Percentiles rank a stretch among this genome's conserved stretches.
phyloP scores from a whole-genome alignment of 2,329 filamentous ascomycete genomes.

The Biscogniauxia sp. region DNA sequence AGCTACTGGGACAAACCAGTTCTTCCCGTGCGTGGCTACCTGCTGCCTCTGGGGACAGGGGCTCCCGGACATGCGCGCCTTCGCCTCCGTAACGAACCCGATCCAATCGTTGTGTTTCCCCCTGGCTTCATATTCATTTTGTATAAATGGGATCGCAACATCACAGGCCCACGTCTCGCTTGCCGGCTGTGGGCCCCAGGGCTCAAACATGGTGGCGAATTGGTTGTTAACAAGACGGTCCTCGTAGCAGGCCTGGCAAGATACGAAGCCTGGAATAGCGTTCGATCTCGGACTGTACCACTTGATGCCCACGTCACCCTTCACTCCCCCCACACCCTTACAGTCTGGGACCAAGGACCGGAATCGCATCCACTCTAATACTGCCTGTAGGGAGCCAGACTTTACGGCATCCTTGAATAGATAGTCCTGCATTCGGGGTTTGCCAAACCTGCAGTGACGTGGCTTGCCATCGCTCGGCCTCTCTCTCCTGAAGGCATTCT shows the following conservation, averaged over 20 bases:
- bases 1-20: constrained; percentile 34
- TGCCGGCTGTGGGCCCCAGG: constrained; percentile 7
- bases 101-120: constrained; percentile 30
- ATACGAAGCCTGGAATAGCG: constrained; percentile 16
- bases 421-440: constrained; percentile 33
- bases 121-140: constrained; percentile 28
- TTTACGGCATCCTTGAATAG: constrained; percentile 34
- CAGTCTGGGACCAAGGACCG: constrained; percentile 21
- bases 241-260: constrained; percentile 26
- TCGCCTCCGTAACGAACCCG: constrained; percentile 32
- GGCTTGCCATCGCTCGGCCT: constrained; percentile 21
- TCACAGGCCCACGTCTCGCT: constrained; percentile 32
- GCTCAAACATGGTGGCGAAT: constrained; percentile 13
- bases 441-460: constrained; percentile 30
- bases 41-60: constrained; percentile 26
- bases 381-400: constrained; percentile 22
- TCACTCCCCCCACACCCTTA: constrained; percentile 17
- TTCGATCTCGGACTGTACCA: constrained; percentile 18
- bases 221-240: constrained; percentile 15
- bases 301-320: constrained; percentile 11
- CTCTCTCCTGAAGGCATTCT: constrained; percentile 27
- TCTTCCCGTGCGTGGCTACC: constrained; percentile 22
- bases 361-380: constrained; percentile 31
- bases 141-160: constrained; percentile 30
- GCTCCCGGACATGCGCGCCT: constrained; percentile 25